phyloP scores from a whole-genome alignment of 2,329 filamentous ascomycete species.

The Aspergillus japonicus region DNA sequence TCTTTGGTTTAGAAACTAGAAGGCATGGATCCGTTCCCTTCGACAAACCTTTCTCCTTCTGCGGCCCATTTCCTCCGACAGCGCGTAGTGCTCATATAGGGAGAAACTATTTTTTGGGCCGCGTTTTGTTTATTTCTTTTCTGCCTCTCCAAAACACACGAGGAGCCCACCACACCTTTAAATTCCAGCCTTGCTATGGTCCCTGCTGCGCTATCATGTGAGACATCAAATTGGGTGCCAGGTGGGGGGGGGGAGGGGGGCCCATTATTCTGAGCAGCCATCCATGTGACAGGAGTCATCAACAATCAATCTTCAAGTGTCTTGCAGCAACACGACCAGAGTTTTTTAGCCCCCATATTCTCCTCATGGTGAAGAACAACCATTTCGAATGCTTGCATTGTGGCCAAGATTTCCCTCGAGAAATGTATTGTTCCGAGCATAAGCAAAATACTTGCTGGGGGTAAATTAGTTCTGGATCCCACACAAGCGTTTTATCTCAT shows the following conservation, averaged over 20 bases:
- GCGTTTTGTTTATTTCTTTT: not conserved
- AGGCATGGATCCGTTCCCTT: not conserved
- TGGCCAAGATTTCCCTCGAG: not conserved
- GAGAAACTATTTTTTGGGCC: not conserved
- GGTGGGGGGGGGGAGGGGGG: not conserved
- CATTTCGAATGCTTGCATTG: not conserved
- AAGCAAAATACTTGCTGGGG: not conserved
- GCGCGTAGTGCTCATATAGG: not conserved
- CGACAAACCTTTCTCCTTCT: not conserved
- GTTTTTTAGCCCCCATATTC: not conserved
- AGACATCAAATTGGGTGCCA: not conserved
- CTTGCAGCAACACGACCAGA: not conserved
- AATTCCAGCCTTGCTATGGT: conserved; percentile 6
- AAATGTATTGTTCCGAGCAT: not conserved
- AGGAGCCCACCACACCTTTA: conserved; percentile 1
- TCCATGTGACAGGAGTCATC: conserved; percentile 15
- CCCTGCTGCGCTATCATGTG: conserved; percentile 14
- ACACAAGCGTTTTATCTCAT: conserved; percentile 6
- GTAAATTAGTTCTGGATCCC: not conserved
- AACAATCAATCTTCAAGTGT: not conserved
- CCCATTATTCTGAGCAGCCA: conserved; percentile 1
- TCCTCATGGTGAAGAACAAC: not conserved
- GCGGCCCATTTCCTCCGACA: not conserved
- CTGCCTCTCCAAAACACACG: not conserved
- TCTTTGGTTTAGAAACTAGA: not conserved